These are phyloP conservation scores for Incumbomyces delicatus DNA, from an alignment of 2,329 filamentous ascomycete genomes.

Conservation along the genomic window DNA sequence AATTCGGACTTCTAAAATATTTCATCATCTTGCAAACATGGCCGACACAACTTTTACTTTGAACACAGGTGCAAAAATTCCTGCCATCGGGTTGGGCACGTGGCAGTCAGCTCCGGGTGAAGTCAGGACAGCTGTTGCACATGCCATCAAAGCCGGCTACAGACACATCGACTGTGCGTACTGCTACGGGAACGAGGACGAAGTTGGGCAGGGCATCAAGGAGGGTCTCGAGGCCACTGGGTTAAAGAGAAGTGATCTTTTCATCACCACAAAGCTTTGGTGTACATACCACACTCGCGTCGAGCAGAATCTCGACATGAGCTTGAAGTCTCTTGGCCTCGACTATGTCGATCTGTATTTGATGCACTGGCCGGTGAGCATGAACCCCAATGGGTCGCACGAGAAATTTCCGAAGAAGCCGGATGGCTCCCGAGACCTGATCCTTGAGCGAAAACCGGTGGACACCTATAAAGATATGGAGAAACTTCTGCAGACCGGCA, in stretches of 20 bases:
- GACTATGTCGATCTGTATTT: constrained; percentile 63
- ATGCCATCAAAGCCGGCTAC: constrained; percentile 30
- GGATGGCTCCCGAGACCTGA: constrained; percentile 37
- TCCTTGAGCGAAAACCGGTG: constrained; percentile 28
- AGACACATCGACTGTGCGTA: constrained; percentile 35
- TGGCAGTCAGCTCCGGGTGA: constrained; percentile 45
- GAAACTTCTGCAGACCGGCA: constrained; percentile 31
- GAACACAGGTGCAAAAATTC: constrained; percentile 40
- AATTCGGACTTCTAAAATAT: neutral
- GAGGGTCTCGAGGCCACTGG: constrained; percentile 44
- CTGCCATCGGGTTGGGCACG: constrained; percentile 42
- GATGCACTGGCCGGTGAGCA: constrained; percentile 56
- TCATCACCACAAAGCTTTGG: constrained; percentile 62
- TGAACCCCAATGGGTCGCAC: constrained; percentile 38
- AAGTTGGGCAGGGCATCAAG: constrained; percentile 54
- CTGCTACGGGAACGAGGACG: constrained; percentile 51
- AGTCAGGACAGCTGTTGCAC: constrained; percentile 37
- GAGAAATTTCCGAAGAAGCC: constrained; percentile 32
- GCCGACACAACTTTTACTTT: constrained; percentile 29
- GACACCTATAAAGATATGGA: constrained; percentile 44
- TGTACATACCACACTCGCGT: constrained; percentile 58
- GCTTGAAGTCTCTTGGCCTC: constrained; percentile 52
- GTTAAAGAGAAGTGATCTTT: constrained; percentile 55
- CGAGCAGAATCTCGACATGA: constrained; percentile 49
- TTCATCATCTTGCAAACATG: constrained; percentile 10